These are phyloP conservation scores for Globisporangium solare DNA, from an alignment of 352 stramenopile genomes.

Conservation along the genomic window DNA sequence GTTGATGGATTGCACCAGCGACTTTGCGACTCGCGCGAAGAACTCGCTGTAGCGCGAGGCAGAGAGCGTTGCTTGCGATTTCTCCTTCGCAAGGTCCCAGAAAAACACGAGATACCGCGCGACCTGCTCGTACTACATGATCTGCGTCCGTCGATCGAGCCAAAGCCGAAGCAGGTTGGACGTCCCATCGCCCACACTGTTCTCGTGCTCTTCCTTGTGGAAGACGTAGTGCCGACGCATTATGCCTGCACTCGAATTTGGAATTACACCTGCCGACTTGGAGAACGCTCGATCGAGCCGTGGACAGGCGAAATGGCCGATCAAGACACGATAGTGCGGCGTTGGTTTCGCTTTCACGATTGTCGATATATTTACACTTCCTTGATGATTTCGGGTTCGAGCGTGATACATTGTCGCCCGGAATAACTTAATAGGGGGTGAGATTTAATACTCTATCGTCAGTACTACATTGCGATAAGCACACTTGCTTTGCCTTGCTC, in stretches of 20 bases:
- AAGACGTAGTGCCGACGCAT: constrained; percentile 71
- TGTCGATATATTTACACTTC: constrained; percentile 4
- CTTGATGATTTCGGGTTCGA: not conserved
- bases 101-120: constrained; percentile 35
- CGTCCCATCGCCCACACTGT: constrained; percentile 50
- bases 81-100: constrained; percentile 56
- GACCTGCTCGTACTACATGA: constrained; percentile 32
- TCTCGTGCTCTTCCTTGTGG: constrained; percentile 48
- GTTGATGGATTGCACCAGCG: constrained; percentile 49
- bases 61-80: constrained; percentile 19
- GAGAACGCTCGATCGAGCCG: not conserved
- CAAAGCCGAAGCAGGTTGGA: constrained; percentile 48
- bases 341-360: constrained; percentile 2
- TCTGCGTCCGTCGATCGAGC: constrained; percentile 35
- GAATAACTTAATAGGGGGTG: not conserved
- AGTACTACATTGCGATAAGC: not conserved
- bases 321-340: not conserved
- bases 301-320: not conserved
- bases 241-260: not conserved
- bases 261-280: not conserved
- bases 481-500: not conserved
- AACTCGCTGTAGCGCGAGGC: constrained; percentile 42
- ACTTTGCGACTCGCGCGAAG: constrained; percentile 55
- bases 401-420: not conserved
- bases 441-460: not conserved